Conservation (phyloP, 306 rosid genomes). For the Lathyrus tuberosus region DNA sequence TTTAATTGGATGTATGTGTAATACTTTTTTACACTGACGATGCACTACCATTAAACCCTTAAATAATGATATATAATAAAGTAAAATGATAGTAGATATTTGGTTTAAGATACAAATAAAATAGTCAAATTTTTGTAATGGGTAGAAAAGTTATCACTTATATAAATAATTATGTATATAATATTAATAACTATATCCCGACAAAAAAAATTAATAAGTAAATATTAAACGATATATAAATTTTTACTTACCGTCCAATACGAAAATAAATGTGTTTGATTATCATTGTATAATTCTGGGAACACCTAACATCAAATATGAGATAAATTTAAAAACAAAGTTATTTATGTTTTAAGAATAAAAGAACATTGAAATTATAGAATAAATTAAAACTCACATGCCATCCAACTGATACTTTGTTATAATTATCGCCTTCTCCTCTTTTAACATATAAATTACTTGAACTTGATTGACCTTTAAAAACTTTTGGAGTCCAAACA, state of each 20-base stretch:
- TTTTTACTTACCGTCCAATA: neutral
- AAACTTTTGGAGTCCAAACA: neutral
- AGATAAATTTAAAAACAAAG: no score
- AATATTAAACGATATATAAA: neutral
- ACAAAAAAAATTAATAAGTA: no score
- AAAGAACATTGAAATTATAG: neutral
- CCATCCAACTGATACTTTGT: neutral
- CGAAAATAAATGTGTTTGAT: neutral
- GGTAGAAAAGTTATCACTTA: no score
- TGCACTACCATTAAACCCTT: no score
- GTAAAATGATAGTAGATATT: no score
- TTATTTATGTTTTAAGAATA: neutral
- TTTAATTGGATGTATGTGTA: no score
- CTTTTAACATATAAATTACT: neutral
- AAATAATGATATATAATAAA: no score
- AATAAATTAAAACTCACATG: slow-evolving; percentile 11
- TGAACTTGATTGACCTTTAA: neutral
- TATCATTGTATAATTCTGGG: neutral
- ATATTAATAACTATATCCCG: no score
- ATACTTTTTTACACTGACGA: no score
- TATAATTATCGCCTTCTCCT: neutral
- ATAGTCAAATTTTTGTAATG: no score
- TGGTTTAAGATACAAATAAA: no score
- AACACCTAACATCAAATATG: neutral
- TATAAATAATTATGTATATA: no score